Conservation (phyloP, 805 yeast genomes). For the Lipomyces japonicus region DNA sequence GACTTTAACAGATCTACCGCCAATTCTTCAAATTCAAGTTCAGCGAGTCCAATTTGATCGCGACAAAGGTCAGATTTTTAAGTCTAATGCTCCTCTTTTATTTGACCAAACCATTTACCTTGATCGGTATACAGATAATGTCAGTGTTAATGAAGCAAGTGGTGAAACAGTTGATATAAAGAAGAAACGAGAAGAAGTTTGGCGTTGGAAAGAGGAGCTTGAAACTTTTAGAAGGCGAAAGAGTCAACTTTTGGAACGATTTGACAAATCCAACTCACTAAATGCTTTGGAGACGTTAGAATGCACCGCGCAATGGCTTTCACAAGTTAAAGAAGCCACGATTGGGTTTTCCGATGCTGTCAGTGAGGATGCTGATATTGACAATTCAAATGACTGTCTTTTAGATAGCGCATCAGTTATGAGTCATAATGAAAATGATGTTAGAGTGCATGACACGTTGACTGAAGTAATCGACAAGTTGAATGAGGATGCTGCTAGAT, state of each 20-base stretch:
- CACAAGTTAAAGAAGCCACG: slow-evolving; percentile 7
- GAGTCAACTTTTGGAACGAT: slow-evolving; percentile 35
- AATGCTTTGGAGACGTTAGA: slow-evolving; percentile 14
- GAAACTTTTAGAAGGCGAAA: slow-evolving; percentile 44
- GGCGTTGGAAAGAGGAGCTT: slow-evolving; percentile 58
- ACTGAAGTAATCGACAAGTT: slow-evolving; percentile 4
- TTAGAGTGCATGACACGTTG: not conserved
- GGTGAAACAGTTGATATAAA: slow-evolving; percentile 49
- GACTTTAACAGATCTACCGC: slow-evolving; percentile 69
- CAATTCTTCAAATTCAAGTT: slow-evolving; percentile 82
- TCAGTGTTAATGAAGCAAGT: not conserved
- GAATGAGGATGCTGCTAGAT: slow-evolving; percentile 19
- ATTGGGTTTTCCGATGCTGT: not conserved
- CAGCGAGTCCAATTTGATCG: slow-evolving; percentile 91
- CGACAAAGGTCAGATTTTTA: slow-evolving; percentile 66
- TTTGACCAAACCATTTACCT: slow-evolving; percentile 73
- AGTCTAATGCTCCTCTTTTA: slow-evolving; percentile 76
- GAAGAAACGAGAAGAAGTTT: slow-evolving; percentile 51
- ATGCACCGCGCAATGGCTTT: slow-evolving; percentile 24
- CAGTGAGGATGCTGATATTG: not conserved
- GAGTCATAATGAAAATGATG: not conserved
- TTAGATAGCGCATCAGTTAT: no score
- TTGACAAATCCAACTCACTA: slow-evolving; percentile 9
- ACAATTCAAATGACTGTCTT: no score
- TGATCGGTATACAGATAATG: slow-evolving; percentile 76